Evolutionary conservation across 352 stramenopile genomes (phyloP), one percentile per base, ranked within the genome.

Genomic region (Phytophthora tubulina): DNA sequence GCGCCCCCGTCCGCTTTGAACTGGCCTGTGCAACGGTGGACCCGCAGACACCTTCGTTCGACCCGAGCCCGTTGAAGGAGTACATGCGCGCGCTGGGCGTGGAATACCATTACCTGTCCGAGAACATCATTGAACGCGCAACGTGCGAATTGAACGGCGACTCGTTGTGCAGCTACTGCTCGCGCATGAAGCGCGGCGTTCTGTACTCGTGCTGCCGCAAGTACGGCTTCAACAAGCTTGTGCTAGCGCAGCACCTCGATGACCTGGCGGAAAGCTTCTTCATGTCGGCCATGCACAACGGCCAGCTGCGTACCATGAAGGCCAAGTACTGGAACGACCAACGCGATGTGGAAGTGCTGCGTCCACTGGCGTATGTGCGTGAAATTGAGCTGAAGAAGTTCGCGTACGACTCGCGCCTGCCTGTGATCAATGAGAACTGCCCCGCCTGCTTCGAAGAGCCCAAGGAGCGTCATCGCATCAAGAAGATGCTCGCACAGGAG

Each of bases 401-500:
- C 67, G 85, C 85, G 38, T 89, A 89, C 54, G 84, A 90, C 58
- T 92, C 91, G 45, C 90, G 96, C 14, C 80, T 99, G 17, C 97
- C 97, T 6, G 89, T 99, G 31, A 99, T 99, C 63, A 99, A 99
- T 75, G 98, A 99, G 76, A 99, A 99, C 81, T 99, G 97, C 69
- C 98, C 98, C 11, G 98, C 98, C 10, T 99, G 97, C 82, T 99
- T 99, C 68, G 97, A 99, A 77, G 93, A 99, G 80, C 96, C 97
- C 13, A 99, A 96, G 76, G 98, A 99, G 78, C 86, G 98, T 56
- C 94, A 98, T 54, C 88, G 98, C 44, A 86, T 99, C n/a, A 99
- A 99, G 79, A 98, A 99, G 75, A 90, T 99, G 67, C 86, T 99
- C 14, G 93, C 92, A 8, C 85, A 96, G 54, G 95, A 99, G 80